phyloP scores from a whole-genome alignment of 352 stramenopile genomes.

The Globisporangium nagaii region DNA sequence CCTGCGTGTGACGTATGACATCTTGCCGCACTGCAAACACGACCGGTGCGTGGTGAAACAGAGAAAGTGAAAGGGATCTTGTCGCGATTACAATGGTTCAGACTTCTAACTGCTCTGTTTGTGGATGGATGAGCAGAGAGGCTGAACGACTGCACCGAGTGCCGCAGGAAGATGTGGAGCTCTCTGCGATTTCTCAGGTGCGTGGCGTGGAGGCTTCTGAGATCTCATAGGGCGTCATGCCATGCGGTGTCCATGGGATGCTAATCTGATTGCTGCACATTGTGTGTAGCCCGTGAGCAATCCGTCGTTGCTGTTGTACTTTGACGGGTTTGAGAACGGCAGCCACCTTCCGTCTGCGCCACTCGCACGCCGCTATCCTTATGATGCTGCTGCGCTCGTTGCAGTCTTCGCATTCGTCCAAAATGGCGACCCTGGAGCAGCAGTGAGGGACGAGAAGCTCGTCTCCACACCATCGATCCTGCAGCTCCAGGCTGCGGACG shows the following conservation, averaged over 20 bases:
- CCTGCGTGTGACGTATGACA: conserved; percentile 54
- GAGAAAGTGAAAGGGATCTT: too few relatives aligned
- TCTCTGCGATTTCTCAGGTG: conserved; percentile 38
- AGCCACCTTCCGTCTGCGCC: conserved; percentile 56
- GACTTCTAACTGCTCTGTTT: too few relatives aligned
- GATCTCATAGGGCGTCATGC: too few relatives aligned
- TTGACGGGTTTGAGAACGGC: conserved; percentile 63
- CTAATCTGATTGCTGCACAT: not conserved
- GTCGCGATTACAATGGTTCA: too few relatives aligned
- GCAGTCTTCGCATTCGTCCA: too few relatives aligned
- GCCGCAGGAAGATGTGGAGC: conserved; percentile 45
- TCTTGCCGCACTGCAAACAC: conserved; percentile 53
- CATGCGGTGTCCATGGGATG: too few relatives aligned
- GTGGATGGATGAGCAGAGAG: conserved; percentile 35
- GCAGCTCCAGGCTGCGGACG: conserved; percentile 62
- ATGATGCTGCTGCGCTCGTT: conserved; percentile 26
- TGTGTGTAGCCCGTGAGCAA: conserved; percentile 44
- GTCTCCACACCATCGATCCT: conserved; percentile 53
- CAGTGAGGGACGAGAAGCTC: not conserved
- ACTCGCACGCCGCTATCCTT: conserved; percentile 55
- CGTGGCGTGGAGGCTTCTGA: not conserved
- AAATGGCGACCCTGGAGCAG: not conserved
- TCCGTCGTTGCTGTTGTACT: conserved; percentile 64
- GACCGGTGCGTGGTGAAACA: conserved; percentile 25
- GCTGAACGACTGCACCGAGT: conserved; percentile 49